Base-by-base conservation (phyloP, 192 early-diverging fungal species). In the Coemansia javaensis region DNA sequence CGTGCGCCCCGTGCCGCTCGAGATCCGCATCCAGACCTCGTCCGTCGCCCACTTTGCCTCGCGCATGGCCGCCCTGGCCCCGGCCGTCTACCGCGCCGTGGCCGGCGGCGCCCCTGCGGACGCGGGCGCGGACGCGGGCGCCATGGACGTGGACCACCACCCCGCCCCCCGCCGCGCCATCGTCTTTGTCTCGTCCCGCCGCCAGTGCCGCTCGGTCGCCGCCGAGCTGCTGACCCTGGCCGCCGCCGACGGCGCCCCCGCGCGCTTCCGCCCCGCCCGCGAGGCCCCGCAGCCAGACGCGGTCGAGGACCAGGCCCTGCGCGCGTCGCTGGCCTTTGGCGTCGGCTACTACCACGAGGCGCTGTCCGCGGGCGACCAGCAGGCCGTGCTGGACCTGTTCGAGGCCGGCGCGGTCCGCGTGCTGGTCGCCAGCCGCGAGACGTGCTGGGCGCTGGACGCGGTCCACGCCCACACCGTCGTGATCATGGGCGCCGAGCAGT, bases 401-500 rank as follows among this genome's bases (percentile, higher is more conserved):
- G 59, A 71, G n/a, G 58, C 58, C 0, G 86, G 87, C 0, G 85
- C 87, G 8, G 73, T 99, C 24, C 91, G 91, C 47, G 87, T 98
- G 2, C 64, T 99, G 15, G 85, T 99, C 28, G 91, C 92, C 1
- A 87, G 86, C 40, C 81, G 87, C 27, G 91, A 93, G 40, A 87
- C 90, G 0, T 95, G 90, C 66, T 99, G 94, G 94, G 84, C 86
- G 13, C 69, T 99, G 50, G 80, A 81, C 28, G 3, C 50, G 1
- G 68, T 99, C 51, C 81, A 78, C 33, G 79, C 89, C 21, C 86
- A 90, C 51, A 79, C 92, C 32, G 92, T 95, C 4, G 75, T 77
- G 3, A 81, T 99, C 9, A 97, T 98, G 93, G 97, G 97, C 9
- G 93, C 94, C 3, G 93, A 98, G 66, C 91, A 84, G 56, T 99